Evolutionary conservation across 768 basidiomycete genomes (phyloP).

Genomic region (Podaxis sp.): DNA sequence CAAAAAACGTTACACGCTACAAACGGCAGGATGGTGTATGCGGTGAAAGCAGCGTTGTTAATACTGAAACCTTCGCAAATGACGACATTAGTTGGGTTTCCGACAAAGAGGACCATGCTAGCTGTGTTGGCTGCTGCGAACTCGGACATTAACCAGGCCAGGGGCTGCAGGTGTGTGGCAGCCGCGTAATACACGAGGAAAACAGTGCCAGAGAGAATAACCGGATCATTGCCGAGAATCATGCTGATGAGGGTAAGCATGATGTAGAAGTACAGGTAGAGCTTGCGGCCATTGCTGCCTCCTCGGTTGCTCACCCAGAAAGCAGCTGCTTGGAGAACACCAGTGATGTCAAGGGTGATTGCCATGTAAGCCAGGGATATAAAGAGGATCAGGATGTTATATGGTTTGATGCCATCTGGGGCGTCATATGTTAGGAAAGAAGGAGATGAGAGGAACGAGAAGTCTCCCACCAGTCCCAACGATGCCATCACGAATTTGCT

Average conservation of each 20-base stretch:
- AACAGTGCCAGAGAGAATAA: conserved; percentile 88
- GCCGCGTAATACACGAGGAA: conserved; percentile 89
- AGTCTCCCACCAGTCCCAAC: conserved; percentile 39
- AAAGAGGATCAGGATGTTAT: conserved; percentile 92
- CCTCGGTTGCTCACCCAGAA: conserved; percentile 87
- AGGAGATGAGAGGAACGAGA: not conserved
- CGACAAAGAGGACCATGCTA: conserved; percentile 74
- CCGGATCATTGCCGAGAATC: conserved; percentile 90
- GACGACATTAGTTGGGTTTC: conserved; percentile 94
- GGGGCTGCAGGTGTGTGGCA: conserved; percentile 55
- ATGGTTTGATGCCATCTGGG: conserved; percentile 74
- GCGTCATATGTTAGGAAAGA: not conserved
- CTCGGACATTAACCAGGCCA: conserved; percentile 72
- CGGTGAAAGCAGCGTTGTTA: conserved; percentile 77
- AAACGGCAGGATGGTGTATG: conserved; percentile 82
- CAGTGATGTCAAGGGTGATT: conserved; percentile 87
- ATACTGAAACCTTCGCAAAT: conserved; percentile 84
- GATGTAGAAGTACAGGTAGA: conserved; percentile 81
- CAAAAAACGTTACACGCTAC: conserved; percentile 66
- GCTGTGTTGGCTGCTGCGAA: conserved; percentile 82
- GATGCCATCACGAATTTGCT: conserved; percentile 70
- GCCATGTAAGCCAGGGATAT: conserved; percentile 92
- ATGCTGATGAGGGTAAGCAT: conserved; percentile 79
- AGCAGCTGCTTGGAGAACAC: conserved; percentile 82
- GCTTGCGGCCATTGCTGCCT: conserved; percentile 65